Evolutionary conservation across 2,329 filamentous ascomycete genomes (phyloP), one percentile per base, ranked within the genome.

Genomic region (Rhinocladiella mackenziei): DNA sequence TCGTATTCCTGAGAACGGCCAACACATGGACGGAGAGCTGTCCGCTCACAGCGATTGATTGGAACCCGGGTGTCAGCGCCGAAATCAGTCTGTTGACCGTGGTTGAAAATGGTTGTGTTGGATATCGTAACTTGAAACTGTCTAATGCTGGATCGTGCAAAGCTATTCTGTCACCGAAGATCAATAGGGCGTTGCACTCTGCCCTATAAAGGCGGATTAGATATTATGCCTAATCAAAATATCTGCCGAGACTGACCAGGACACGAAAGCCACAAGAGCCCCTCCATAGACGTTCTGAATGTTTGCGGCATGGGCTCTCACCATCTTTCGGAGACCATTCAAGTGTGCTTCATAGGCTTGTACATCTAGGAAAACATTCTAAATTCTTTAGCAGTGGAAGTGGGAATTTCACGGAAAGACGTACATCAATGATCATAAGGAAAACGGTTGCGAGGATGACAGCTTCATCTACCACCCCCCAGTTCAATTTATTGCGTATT

Each of bases 381-480:
- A 30, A 9, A 10, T 3, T 15, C 2, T 13, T 46, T 25, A 42
- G 28, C 14, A 22, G 4, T 11, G 33, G 4, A 5, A 11, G 17
- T 9, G n/a, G 6, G 29, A 18, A 23, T 7, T 2, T n/a, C 17
- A 17, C 17, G 13, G 18, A 3, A 28, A 23, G 11, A 45, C 45
- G 29, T 40, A 48, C 49, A 18, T 51, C 49, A 29, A 43, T 51
- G n/a, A 51, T 51, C 49, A 51, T 51, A 15, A 51, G 42, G 18
- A 51, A 48, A 8, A 51, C 42, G 2, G 49, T 51, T 14, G 49
- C 45, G 17, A 51, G 30, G 19, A 51, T 43, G 17, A 51, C 38
- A 29, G 45, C 49, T 15, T 51, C 45, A 31, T 51, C 49, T 4
- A 51, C 37, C 13, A 23, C 26, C 11, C 49, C 49, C 4, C 38